Conservation (phyloP, 1,139 yeast genomes). For the Pichia cactophila region DNA sequence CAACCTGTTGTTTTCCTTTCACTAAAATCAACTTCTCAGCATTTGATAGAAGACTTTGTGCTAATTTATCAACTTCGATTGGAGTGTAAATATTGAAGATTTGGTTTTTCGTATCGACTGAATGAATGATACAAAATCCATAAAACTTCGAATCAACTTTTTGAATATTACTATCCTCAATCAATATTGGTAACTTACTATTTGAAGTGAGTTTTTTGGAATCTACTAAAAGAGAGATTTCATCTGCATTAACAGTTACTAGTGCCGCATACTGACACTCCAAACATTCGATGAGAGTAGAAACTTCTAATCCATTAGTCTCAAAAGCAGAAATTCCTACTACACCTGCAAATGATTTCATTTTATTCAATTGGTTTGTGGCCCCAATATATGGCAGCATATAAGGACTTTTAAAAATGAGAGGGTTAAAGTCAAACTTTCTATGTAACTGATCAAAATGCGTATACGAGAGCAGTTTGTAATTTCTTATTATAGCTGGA, state of each 20-base stretch:
- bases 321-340: constrained; percentile 34
- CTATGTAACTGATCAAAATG: constrained; percentile 32
- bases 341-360: constrained; percentile 32
- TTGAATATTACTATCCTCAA: constrained; percentile 9
- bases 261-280: constrained; percentile 52
- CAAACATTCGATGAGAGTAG: constrained; percentile 37
- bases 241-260: constrained; percentile 28
- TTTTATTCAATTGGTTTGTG: constrained; percentile 19
- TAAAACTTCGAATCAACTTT: constrained; percentile 23
- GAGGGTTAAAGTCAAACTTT: constrained; percentile 44
- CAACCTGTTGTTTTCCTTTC: constrained; percentile 61
- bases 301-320: constrained; percentile 28
- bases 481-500: constrained; percentile 45
- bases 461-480: constrained; percentile 46
- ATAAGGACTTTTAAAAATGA: constrained; percentile 42
- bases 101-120: constrained; percentile 40
- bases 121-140: constrained; percentile 52
- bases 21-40: constrained; percentile 40
- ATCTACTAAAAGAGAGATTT: neutral
- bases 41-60: constrained; percentile 14
- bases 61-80: constrained; percentile 19
- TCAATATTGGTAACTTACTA: constrained; percentile 16
- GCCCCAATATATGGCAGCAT: constrained; percentile 35
- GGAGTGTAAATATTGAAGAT: constrained; percentile 58
- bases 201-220: neutral